Evolutionary conservation across 257 asterid species (phyloP).

Genomic region (Orobanche coerulescens): DNA sequence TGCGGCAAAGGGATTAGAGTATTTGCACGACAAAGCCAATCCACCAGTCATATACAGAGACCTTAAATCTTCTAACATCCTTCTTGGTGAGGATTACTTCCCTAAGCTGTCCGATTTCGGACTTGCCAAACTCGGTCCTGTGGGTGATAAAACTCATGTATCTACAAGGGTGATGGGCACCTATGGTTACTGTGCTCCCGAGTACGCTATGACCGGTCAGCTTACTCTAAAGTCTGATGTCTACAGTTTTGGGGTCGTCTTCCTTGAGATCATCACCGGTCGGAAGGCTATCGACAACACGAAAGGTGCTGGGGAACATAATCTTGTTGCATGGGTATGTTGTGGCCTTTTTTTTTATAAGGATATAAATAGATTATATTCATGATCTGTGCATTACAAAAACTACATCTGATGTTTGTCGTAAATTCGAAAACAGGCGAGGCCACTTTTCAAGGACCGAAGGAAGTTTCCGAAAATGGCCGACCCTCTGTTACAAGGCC

Average conservation of each 20-base stretch:
- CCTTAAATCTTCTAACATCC: constrained; percentile 80
- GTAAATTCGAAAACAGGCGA: constrained; percentile 56
- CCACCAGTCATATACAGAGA: constrained; percentile 91
- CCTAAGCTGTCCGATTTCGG: constrained; percentile 92
- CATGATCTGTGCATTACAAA: no score
- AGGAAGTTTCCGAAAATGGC: constrained; percentile 85
- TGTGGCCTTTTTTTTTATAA: neutral
- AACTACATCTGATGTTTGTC: neutral
- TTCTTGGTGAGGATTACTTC: constrained; percentile 64
- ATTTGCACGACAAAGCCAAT: constrained; percentile 81
- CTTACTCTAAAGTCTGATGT: constrained; percentile 83
- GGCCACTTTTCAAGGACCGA: constrained; percentile 80
- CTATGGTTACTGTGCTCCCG: constrained; percentile 94
- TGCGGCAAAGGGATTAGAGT: constrained; percentile 83
- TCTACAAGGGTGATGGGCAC: constrained; percentile 97
- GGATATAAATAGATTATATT: no score
- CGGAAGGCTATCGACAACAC: constrained; percentile 77
- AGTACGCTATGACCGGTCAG: constrained; percentile 93
- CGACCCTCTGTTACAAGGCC: constrained; percentile 80
- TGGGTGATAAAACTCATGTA: constrained; percentile 89
- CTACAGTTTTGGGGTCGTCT: constrained; percentile 84
- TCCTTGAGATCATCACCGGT: constrained; percentile 84
- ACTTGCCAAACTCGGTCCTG: constrained; percentile 87
- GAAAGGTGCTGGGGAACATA: constrained; percentile 57
- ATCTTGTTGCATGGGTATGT: constrained; percentile 89